Evolutionary conservation across 805 yeast species (phyloP), one percentile per base, ranked within the genome.

Genomic region (Metschnikowia kofuensis): DNA sequence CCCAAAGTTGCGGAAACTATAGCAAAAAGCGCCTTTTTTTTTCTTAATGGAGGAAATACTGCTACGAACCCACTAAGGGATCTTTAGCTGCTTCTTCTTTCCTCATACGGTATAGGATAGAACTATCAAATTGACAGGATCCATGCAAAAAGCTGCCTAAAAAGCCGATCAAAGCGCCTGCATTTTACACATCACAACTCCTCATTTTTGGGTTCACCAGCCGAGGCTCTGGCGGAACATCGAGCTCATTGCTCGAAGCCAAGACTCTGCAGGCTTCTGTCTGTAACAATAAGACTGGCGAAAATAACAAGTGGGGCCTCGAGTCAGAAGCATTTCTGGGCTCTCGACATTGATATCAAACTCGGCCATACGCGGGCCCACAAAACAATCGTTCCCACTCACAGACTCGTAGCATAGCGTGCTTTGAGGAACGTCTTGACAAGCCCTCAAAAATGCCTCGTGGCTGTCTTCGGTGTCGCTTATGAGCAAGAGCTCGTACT

Each of bases 401-500:
- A 29, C 30, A 3, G 32, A 29, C 5, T 26, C 12, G 28, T 39
- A 43, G 14, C n/a, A n/a, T 15, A 48, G 32, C n/a, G 47, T 37
- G 11, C 31, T 31, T 11, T 15, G 34, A 26, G 38, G 47, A 14
- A 47, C 43, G 16, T 27, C 21, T 4, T 26, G 39, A 40, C 51
- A 48, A 16, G 49, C 46, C 11, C 38, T 36, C 13, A 49, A 30
- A 11, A 45, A 27, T 11, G 44, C 46, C 14, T 16, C 35, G 38
- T 41, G 38, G 31, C 29, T 44, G 15, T 16, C 49, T 8, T 38
- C 21, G 13, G 34, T 13, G 16, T 31, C 7, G 38, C 40, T 37
- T 16, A n/a, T 35, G 13, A 50, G 31, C 45, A 52, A 34, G 38
- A 52, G 16, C 50, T 52, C 56, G 35, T 52, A 52, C 26, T 36